A percentile compares a stretch with the other conserved stretches of the same genome.
Conservation (phyloP, 768 basidiomycete species). For the Psilocybe sp. region DNA sequence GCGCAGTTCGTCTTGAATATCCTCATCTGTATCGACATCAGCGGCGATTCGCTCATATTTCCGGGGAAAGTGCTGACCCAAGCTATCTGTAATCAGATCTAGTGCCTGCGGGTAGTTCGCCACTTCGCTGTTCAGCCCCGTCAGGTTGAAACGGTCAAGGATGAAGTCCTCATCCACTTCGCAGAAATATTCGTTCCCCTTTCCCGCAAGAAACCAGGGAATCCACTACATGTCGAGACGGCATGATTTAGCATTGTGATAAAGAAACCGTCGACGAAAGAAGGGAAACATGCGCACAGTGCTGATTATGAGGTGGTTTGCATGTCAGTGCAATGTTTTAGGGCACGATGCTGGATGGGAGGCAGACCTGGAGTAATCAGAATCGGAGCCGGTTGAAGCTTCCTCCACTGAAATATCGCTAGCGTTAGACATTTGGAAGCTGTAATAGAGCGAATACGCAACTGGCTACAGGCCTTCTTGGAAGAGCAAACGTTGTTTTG, state of each 20-base stretch:
- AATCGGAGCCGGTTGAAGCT: slow-evolving; percentile 89
- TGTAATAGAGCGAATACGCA: slow-evolving; percentile 8
- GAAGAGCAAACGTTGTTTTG: not conserved
- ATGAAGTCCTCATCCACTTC: slow-evolving; percentile 99
- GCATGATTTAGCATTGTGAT: slow-evolving; percentile 2
- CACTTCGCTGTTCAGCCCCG: slow-evolving; percentile 94
- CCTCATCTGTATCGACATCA: slow-evolving; percentile 64
- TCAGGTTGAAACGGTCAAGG: slow-evolving; percentile 96
- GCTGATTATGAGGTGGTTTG: slow-evolving; percentile 19
- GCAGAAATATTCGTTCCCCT: slow-evolving; percentile 99
- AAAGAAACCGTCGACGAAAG: slow-evolving; percentile 1
- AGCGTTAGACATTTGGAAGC: not conserved
- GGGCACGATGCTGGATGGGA: slow-evolving; percentile 7
- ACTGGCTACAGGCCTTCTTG: slow-evolving; percentile 7
- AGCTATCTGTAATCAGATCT: slow-evolving; percentile 93
- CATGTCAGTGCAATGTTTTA: slow-evolving; percentile 11
- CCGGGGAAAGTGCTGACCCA: slow-evolving; percentile 44
- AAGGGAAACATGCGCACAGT: slow-evolving; percentile 28
- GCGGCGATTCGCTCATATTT: not conserved
- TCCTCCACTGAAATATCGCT: slow-evolving; percentile 61
- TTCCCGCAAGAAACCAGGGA: slow-evolving; percentile 95
- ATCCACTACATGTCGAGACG: slow-evolving; percentile 66
- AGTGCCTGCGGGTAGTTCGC: slow-evolving; percentile 92
- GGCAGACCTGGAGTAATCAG: slow-evolving; percentile 90
- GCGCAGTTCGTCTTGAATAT: slow-evolving; percentile 90